phyloP scores from a whole-genome alignment of 2,329 filamentous ascomycete species.

The Cladophialophora immunda region DNA sequence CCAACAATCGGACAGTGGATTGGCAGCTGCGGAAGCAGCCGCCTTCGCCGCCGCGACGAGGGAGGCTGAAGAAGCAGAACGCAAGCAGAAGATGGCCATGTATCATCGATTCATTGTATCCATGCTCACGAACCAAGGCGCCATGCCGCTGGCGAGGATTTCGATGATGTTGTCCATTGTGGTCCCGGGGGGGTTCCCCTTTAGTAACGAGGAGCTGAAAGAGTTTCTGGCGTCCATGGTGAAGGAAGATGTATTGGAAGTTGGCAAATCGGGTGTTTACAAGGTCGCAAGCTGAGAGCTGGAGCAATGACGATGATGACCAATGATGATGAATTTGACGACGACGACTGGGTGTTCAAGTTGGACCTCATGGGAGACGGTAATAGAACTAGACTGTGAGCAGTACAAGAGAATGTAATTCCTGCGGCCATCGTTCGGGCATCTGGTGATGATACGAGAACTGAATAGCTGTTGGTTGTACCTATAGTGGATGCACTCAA shows the following conservation, averaged over 20 bases:
- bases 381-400: not conserved
- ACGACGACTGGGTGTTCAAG: not conserved
- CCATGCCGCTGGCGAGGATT: constrained; percentile 83
- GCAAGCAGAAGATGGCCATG: constrained; percentile 73
- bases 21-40: constrained; percentile 47
- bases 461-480: constrained; percentile 20
- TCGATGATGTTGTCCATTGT: constrained; percentile 96
- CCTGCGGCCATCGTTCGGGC: constrained; percentile 11
- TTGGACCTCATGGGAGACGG: constrained; percentile 28
- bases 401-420: not conserved
- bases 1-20: constrained; percentile 28
- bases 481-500: constrained; percentile 12
- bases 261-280: constrained; percentile 73
- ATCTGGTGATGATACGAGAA: constrained; percentile 8
- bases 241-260: constrained; percentile 72
- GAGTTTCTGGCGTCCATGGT: constrained; percentile 83
- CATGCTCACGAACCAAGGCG: constrained; percentile 92
- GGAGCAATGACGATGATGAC: not conserved
- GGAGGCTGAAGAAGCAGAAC: constrained; percentile 63
- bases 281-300: constrained; percentile 48
- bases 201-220: constrained; percentile 85
- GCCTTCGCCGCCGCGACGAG: constrained; percentile 54
- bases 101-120: constrained; percentile 93
- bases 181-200: constrained; percentile 85
- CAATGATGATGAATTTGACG: constrained; percentile 1